Evolutionary conservation across 2,329 filamentous ascomycete species (phyloP).

Genomic region (Alternaria gansuensis): DNA sequence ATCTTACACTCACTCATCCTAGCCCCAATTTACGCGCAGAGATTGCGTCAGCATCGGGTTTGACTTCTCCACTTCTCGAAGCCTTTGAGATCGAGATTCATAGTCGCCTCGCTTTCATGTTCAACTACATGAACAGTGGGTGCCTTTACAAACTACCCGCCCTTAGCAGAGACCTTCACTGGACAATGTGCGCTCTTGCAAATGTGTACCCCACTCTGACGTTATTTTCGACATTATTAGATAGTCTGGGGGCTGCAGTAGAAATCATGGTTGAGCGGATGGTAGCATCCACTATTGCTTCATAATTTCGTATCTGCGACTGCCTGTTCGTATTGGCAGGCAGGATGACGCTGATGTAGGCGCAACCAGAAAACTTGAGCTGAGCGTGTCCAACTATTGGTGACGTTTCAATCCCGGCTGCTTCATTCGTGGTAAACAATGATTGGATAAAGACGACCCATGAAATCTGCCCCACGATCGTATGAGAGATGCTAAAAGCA

Average conservation of each 20-base stretch:
- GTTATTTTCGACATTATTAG: constrained; percentile 3
- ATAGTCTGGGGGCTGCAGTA: constrained; percentile 7
- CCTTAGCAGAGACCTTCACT: constrained; percentile 8
- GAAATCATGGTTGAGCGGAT: constrained; percentile 14
- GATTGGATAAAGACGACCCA: neutral
- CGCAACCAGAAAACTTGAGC: neutral
- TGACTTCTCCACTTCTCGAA: neutral
- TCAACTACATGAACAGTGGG: constrained; percentile 11
- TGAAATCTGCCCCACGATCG: neutral
- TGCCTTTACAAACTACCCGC: neutral
- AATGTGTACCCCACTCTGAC: neutral
- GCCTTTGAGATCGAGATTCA: constrained; percentile 10
- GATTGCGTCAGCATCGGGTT: neutral
- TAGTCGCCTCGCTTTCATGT: constrained; percentile 2
- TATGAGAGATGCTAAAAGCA: neutral
- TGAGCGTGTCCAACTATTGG: neutral
- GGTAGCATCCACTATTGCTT: neutral
- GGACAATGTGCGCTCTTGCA: constrained; percentile 10
- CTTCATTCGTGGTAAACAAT: neutral
- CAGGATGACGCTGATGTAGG: neutral
- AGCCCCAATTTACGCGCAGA: neutral
- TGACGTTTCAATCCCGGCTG: neutral
- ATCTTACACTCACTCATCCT: constrained; percentile 1
- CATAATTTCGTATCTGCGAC: neutral
- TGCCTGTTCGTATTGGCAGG: neutral